Evolutionary conservation across 2,329 filamentous ascomycete species (phyloP).

Genomic region (Ophiocordyceps robertsii): DNA sequence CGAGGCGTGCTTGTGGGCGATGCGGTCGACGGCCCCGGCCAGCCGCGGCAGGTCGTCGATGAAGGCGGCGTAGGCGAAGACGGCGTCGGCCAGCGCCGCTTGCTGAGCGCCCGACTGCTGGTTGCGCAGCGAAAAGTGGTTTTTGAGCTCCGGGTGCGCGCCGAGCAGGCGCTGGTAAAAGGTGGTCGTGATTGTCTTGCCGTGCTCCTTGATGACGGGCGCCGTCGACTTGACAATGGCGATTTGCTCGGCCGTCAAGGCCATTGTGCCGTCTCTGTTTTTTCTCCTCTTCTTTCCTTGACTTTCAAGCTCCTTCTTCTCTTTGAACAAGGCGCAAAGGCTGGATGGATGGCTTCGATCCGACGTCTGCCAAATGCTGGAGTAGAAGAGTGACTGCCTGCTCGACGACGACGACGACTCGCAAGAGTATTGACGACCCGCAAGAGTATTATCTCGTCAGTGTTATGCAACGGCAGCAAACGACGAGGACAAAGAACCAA

Average conservation of each 20-base stretch:
- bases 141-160: conserved; percentile 50
- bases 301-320: too few species aligned
- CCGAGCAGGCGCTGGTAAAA: conserved; percentile 60
- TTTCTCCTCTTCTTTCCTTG: too few species aligned
- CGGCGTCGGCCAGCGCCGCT: conserved; percentile 52
- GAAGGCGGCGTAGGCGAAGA: conserved; percentile 60
- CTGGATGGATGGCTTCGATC: too few species aligned
- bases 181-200: conserved; percentile 51
- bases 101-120: conserved; percentile 57
- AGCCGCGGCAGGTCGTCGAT: conserved; percentile 57
- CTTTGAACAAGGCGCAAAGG: too few species aligned
- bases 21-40: conserved; percentile 44
- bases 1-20: conserved; percentile 64
- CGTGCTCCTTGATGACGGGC: conserved; percentile 56
- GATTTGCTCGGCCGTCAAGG: conserved; percentile 50
- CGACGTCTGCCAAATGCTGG: too few species aligned
- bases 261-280: conserved; percentile 14
- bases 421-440: too few species aligned
- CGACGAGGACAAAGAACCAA: too few species aligned
- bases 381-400: too few species aligned
- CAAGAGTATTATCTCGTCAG: too few species aligned
- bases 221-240: conserved; percentile 65
- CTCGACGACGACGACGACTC: too few species aligned
- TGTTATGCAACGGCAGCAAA: too few species aligned
- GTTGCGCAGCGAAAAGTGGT: conserved; percentile 58